These are phyloP conservation scores for Pseudogymnoascus sp. DNA, from an alignment of 2,329 filamentous ascomycete species.

Conservation along the genomic window DNA sequence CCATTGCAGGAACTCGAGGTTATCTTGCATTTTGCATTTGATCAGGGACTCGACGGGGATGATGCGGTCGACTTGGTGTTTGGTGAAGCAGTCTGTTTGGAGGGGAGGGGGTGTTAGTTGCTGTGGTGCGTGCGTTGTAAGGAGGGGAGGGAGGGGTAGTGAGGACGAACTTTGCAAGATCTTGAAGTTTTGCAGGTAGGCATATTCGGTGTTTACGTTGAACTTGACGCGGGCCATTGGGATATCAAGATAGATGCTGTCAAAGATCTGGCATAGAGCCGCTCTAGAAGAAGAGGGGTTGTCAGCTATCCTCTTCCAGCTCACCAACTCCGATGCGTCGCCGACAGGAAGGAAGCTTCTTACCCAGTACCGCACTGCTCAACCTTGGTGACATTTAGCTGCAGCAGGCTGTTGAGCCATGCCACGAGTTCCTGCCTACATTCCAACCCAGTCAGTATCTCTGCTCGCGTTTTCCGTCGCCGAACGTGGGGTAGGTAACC, in stretches of 20 bases:
- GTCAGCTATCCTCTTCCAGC: slow-evolving; percentile 14
- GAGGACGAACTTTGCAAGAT: slow-evolving; percentile 69
- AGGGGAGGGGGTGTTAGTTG: slow-evolving; percentile 15
- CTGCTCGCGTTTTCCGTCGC: background rate
- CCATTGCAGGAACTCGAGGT: slow-evolving; percentile 98
- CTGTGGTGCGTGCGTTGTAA: background rate
- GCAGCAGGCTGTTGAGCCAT: slow-evolving; percentile 96
- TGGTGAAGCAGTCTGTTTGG: slow-evolving; percentile 64
- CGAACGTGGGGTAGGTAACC: background rate
- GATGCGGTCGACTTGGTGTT: slow-evolving; percentile 80
- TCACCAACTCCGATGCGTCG: background rate
- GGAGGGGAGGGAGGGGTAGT: slow-evolving; percentile 9
- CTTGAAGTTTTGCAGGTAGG: slow-evolving; percentile 98
- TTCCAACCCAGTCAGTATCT: slow-evolving; percentile 1
- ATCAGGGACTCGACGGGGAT: slow-evolving; percentile 81
- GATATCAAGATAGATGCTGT: slow-evolving; percentile 93
- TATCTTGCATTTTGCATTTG: slow-evolving; percentile 99
- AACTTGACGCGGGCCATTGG: slow-evolving; percentile 97
- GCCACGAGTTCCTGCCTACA: slow-evolving; percentile 85
- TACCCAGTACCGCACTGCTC: slow-evolving; percentile 99
- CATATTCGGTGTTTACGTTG: slow-evolving; percentile 94
- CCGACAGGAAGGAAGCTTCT: slow-evolving; percentile 31
- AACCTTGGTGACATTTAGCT: slow-evolving; percentile 97
- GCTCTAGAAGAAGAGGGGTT: slow-evolving; percentile 49
- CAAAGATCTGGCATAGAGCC: slow-evolving; percentile 92